Base-by-base conservation (phyloP, 2,329 filamentous ascomycete species). In the Myrmaecium sp. region DNA sequence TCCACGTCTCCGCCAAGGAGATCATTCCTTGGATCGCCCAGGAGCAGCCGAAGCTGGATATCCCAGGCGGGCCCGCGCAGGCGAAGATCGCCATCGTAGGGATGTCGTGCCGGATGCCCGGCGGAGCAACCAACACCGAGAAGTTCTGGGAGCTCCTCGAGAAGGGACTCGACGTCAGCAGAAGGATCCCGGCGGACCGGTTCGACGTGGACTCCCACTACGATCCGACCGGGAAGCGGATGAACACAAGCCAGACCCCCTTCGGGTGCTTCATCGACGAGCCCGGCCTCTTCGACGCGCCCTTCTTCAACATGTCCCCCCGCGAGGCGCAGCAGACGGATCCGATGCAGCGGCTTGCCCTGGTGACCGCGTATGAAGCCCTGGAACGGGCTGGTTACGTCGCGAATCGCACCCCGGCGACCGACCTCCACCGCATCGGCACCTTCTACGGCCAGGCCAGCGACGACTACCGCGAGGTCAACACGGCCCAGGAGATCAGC, bases 51-150 rank as follows among this genome's bases (percentile, higher is more conserved):
- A 23, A 23, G 12, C 38, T 65, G 14, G 50, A 67, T 15, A 52
- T 64, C 11, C 58, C 63, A 6, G 60, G 55, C 29, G 63, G 63
- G 4, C 62, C 62, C 5, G 62, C 59, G 0, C 57, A 62, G 34
- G 58, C 60, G 30, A 23, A 45, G 17, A 26, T 34, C 14, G 43
- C 42, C 6, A 38, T 46, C 20, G 26, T 44, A 22, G 36, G 42
- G 11, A 29, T 36, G 16, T 39, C 42, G 6, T 26, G 43, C n/a
- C 25, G 43, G 6, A 36, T 41, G n/a, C 40, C 39, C 2, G 36
- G 30, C 5, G 30, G 33, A 19, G 33, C 38, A 4, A 26, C 35
- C 11, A 31, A 38, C 24, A 28, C 33, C n/a, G 40, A 52, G 12
- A 34, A 36, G 12, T 48, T 55, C 26, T 55, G 52, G 52, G 35